Base-by-base conservation (phyloP, 495 filamentous ascomycete species). In the Articulospora tetracladia region DNA sequence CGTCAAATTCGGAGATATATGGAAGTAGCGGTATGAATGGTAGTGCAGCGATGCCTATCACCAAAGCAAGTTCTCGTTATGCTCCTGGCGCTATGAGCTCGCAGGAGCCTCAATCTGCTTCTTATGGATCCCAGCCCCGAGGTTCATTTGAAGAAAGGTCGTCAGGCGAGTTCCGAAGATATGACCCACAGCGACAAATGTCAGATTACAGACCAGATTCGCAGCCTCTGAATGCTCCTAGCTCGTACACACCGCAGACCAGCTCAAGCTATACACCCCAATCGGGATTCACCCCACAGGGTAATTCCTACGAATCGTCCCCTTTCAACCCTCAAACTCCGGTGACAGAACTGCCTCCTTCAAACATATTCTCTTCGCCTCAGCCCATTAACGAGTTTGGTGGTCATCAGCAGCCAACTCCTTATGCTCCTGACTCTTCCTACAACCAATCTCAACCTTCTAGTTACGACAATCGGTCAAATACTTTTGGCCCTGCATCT, bases 1-100 rank as follows among this genome's bases (percentile, higher is more conserved):
- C 88, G 3, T 96, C 91, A 0, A 78, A 82, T 32, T 81, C 83
- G 13, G 92, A 97, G 60, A 70, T 97, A 15, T 92, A 96, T 66
- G 86, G 83, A 3, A 79, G 84, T 25, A 78, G 74, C 61, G 64
- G 48, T 58, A 62, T 62, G 12, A 68, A 68, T 53, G 63, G 62
- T 3, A 32, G 11, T 46, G 17, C 57, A 55, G 7, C 51, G 2
- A 34, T 34, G 4, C 41, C 60, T 3, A 24, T 54, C 20, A 74
- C 75, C 20, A 66, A 74, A 55, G 73, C 74, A 13, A 73, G 76
- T 27, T 89, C 88, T 25, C 80, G 82, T 53, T 91, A 92, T 72
- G 82, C 87, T 34, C 88, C 89, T 25, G 72, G 70, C 11, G 26
- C 24, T 34, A 59, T 70, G 32, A 60, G 68, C 51, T 28, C 70